Evolutionary conservation across 208 protist species (phyloP).

Genomic region (Trypanosoma boissoni): DNA sequence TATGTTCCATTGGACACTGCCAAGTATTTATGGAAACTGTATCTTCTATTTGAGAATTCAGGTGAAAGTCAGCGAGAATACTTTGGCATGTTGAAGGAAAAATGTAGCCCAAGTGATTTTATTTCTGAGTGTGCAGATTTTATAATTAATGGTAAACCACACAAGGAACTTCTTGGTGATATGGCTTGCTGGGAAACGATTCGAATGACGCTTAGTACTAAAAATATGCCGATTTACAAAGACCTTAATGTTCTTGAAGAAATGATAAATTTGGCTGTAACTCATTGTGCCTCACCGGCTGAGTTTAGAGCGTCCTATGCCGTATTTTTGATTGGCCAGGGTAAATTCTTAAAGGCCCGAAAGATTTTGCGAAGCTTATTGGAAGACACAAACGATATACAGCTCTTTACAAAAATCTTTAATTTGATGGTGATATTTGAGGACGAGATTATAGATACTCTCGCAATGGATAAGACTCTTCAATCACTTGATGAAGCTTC

Average conservation of each 20-base stretch:
- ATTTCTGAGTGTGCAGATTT: slow-evolving; percentile 53
- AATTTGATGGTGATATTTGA: slow-evolving; percentile 58
- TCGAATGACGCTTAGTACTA: slow-evolving; percentile 44
- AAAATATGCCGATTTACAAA: slow-evolving; percentile 43
- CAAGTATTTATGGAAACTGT: slow-evolving; percentile 50
- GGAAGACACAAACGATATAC: slow-evolving; percentile 42
- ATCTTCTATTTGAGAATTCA: slow-evolving; percentile 57
- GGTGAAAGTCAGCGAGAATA: slow-evolving; percentile 50
- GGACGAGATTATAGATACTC: slow-evolving; percentile 70
- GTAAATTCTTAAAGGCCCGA: slow-evolving; percentile 44
- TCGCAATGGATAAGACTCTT: slow-evolving; percentile 49
- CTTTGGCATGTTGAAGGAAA: slow-evolving; percentile 53
- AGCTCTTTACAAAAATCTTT: slow-evolving; percentile 48
- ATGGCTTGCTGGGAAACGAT: slow-evolving; percentile 65
- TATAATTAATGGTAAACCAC: slow-evolving; percentile 7
- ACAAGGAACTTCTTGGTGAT: slow-evolving; percentile 36
- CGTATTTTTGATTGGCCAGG: slow-evolving; percentile 72
- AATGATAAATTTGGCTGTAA: slow-evolving; percentile 40
- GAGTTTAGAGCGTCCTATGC: slow-evolving; percentile 49
- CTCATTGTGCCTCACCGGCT: slow-evolving; percentile 46
- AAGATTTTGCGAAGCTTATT: slow-evolving; percentile 39
- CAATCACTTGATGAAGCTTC: slow-evolving; percentile 25
- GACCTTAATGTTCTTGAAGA: slow-evolving; percentile 32
- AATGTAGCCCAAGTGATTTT: slow-evolving; percentile 41
- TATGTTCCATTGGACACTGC: slow-evolving; percentile 52